Percentiles rank a stretch among this genome's conserved stretches.
These are phyloP conservation scores for Geopyxis carbonaria DNA, from an alignment of 495 filamentous ascomycete genomes.

Conservation along the genomic window DNA sequence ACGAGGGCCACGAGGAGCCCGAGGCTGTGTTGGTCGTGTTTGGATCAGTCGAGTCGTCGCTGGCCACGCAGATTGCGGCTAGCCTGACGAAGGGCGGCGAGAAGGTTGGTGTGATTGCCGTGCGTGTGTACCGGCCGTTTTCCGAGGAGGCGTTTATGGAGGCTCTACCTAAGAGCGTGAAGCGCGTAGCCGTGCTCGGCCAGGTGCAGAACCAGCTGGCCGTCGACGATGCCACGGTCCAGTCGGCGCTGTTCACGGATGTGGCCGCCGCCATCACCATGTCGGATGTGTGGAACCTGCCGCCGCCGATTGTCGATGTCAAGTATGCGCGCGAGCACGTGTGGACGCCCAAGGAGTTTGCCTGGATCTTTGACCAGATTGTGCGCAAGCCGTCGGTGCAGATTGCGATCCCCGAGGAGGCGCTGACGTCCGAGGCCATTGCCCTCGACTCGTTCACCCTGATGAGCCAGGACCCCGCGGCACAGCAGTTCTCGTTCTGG, in stretches of 20 bases:
- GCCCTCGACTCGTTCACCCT: constrained; percentile 17
- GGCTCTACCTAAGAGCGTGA: constrained; percentile 54
- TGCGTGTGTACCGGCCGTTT: constrained; percentile 87
- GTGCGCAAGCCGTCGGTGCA: constrained; percentile 26
- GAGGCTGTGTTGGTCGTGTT: constrained; percentile 77
- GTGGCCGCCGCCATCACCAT: constrained; percentile 73
- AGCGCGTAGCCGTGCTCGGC: constrained; percentile 46
- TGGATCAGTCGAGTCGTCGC: constrained; percentile 72
- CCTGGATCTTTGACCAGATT: constrained; percentile 45
- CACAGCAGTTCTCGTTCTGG: constrained; percentile 86
- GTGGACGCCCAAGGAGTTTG: constrained; percentile 62
- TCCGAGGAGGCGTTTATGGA: constrained; percentile 82
- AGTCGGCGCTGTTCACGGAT: constrained; percentile 75
- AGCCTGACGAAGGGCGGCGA: constrained; percentile 51
- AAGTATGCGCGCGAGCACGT: constrained; percentile 71
- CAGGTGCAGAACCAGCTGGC: constrained; percentile 33
- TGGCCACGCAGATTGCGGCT: constrained; percentile 64
- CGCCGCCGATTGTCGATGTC: constrained; percentile 53
- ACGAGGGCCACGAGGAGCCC: constrained; percentile 64
- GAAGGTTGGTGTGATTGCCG: constrained; percentile 71
- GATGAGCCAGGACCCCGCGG: constrained; percentile 27
- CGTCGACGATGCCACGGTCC: constrained; percentile 48
- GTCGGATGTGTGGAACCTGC: constrained; percentile 42
- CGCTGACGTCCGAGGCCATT: constrained; percentile 21
- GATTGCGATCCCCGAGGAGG: constrained; percentile 25